Conservation (phyloP, 2,329 filamentous ascomycete genomes). For the Stemphylium beticola region DNA sequence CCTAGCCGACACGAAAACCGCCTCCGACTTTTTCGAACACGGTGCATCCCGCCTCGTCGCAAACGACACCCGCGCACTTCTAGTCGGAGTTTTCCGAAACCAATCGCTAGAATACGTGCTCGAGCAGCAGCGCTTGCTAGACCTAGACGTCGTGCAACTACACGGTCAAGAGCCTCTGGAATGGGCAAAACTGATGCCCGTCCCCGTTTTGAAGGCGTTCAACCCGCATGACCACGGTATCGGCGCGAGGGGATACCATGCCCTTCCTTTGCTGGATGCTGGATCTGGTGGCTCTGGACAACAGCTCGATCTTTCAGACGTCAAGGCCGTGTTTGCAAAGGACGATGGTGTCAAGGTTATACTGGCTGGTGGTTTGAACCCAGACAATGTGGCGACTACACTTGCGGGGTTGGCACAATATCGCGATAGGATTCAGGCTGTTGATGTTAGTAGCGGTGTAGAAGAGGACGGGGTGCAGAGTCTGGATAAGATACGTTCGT, state of each 20-base stretch:
- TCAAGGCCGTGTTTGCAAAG: slow-evolving; percentile 68
- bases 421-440: slow-evolving; percentile 71
- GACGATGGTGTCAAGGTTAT: slow-evolving; percentile 77
- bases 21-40: slow-evolving; percentile 75
- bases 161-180: slow-evolving; percentile 92
- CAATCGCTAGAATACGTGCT: slow-evolving; percentile 85
- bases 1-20: slow-evolving; percentile 41
- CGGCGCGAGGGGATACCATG: slow-evolving; percentile 78
- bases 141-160: slow-evolving; percentile 87
- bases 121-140: slow-evolving; percentile 74
- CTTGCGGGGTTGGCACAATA: slow-evolving; percentile 68
- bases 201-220: slow-evolving; percentile 89
- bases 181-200: slow-evolving; percentile 87
- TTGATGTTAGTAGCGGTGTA: slow-evolving; percentile 95
- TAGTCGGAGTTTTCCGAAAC: slow-evolving; percentile 94
- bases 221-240: slow-evolving; percentile 76
- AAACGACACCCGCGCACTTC: slow-evolving; percentile 68
- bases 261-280: slow-evolving; percentile 83
- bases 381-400: slow-evolving; percentile 75
- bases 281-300: slow-evolving; percentile 83
- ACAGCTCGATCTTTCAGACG: slow-evolving; percentile 72
- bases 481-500: slow-evolving; percentile 78
- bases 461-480: slow-evolving; percentile 80
- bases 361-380: slow-evolving; percentile 82
- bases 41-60: slow-evolving; percentile 54